These are phyloP conservation scores for Thermochaetoides dissita DNA, from an alignment of 2,329 filamentous ascomycete species.

Conservation along the genomic window DNA sequence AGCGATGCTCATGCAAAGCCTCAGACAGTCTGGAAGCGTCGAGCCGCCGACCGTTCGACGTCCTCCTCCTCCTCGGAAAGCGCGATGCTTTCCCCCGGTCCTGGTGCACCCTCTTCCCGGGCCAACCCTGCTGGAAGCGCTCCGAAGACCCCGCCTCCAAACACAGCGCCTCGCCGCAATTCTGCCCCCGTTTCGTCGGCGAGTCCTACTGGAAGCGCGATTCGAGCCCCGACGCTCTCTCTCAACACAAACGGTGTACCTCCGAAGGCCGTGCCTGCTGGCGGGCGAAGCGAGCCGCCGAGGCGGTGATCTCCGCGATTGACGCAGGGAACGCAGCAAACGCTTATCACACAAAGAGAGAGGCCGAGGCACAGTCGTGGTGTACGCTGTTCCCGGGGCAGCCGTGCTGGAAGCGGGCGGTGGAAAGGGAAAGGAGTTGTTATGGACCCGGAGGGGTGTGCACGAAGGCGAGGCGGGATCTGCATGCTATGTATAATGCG, in stretches of 20 bases:
- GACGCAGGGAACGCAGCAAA: constrained; percentile 9
- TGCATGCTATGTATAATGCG: constrained; percentile 21
- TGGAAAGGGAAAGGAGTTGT: constrained; percentile 12
- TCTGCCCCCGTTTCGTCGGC: constrained; percentile 22
- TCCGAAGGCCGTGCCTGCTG: constrained; percentile 27
- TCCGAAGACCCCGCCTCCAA: too few species aligned
- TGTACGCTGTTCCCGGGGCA: constrained; percentile 21
- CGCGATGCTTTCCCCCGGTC: constrained; percentile 9
- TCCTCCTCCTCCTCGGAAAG: constrained; percentile 2
- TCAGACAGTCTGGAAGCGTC: too few species aligned
- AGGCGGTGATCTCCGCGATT: constrained; percentile 21
- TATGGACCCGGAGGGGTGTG: constrained; percentile 19
- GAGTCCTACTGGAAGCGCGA: constrained; percentile 24
- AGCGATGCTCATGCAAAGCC: too few species aligned
- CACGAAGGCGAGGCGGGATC: constrained; percentile 25
- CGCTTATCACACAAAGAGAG: constrained; percentile 14
- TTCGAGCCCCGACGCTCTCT: constrained; percentile 10
- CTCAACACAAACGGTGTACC: constrained; percentile 13
- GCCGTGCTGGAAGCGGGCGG: constrained; percentile 21
- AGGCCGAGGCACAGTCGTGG: constrained; percentile 16
- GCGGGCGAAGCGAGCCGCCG: constrained; percentile 28
- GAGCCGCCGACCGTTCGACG: too few species aligned
- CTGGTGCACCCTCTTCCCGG: constrained; percentile 23
- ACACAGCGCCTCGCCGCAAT: constrained; percentile 1
- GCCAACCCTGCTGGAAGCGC: constrained; percentile 24